phyloP scores from a whole-genome alignment of 352 stramenopile genomes.

The Globisporangium perplexum region DNA sequence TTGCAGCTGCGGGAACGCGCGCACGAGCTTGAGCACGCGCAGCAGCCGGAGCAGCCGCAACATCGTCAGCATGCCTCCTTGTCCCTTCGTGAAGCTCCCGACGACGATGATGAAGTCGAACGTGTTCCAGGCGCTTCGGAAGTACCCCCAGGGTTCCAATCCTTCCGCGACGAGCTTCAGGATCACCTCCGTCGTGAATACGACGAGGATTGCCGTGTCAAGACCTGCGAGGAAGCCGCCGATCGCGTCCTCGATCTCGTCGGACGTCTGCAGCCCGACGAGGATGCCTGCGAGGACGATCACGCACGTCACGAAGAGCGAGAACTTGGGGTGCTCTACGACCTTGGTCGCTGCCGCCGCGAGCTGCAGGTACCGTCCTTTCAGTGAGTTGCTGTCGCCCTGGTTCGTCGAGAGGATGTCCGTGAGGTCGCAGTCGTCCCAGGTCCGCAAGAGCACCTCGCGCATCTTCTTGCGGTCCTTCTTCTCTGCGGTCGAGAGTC shows the following conservation, averaged over 20 bases:
- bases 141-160: constrained; percentile 73
- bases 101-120: constrained; percentile 87
- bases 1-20: constrained; percentile 80
- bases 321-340: constrained; percentile 52
- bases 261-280: constrained; percentile 76
- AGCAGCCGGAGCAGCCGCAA: constrained; percentile 76
- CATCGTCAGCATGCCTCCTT: constrained; percentile 79
- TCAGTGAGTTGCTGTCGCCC: constrained; percentile 36
- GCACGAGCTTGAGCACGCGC: constrained; percentile 85
- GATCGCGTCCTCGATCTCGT: constrained; percentile 38
- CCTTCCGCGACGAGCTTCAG: constrained; percentile 78
- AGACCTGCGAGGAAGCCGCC: constrained; percentile 36
- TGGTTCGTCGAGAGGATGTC: constrained; percentile 50
- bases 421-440: constrained; percentile 67
- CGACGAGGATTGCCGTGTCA: constrained; percentile 60
- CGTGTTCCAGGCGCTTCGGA: constrained; percentile 67
- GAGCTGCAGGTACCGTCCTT: constrained; percentile 48
- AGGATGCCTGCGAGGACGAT: constrained; percentile 71
- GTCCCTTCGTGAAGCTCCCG: constrained; percentile 55
- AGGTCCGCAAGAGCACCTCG: constrained; percentile 66
- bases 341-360: constrained; percentile 34
- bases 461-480: constrained; percentile 70
- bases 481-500: constrained; percentile 42
- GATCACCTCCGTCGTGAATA: constrained; percentile 74
- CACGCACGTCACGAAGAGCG: constrained; percentile 68